These are phyloP conservation scores for Rubus parviflorus DNA, from an alignment of 306 rosid genomes.

Conservation along the genomic window DNA sequence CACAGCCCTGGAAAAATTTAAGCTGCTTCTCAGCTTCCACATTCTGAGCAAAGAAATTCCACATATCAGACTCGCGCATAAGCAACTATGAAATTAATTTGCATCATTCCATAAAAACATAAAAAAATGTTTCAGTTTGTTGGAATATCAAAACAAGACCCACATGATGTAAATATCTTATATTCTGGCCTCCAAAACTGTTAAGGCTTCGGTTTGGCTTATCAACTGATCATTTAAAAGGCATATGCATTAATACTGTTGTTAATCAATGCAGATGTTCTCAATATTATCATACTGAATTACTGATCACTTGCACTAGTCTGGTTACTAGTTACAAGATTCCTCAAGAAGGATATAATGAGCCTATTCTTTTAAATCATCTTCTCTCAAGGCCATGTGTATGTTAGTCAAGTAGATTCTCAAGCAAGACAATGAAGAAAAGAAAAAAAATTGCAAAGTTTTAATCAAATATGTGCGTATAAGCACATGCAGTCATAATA, in stretches of 20 bases:
- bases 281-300: neutral
- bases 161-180: neutral
- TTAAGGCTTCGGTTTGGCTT: neutral
- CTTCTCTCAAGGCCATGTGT: neutral
- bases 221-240: neutral
- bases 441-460: too few species aligned
- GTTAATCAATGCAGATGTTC: neutral
- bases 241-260: neutral
- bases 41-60: slow-evolving; percentile 51
- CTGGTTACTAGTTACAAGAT: neutral
- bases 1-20: slow-evolving; percentile 93
- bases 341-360: neutral
- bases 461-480: neutral
- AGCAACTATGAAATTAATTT: neutral
- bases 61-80: slow-evolving; percentile 11
- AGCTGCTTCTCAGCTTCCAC: slow-evolving; percentile 95
- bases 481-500: neutral
- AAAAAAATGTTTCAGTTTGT: neutral
- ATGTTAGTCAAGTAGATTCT: neutral
- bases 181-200: neutral
- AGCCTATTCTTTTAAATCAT: neutral
- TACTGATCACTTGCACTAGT: neutral
- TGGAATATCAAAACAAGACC: neutral
- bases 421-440: neutral
- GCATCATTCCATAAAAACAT: neutral